Base-by-base conservation (phyloP, 345 rosid species). In the Heritiera fomes region DNA sequence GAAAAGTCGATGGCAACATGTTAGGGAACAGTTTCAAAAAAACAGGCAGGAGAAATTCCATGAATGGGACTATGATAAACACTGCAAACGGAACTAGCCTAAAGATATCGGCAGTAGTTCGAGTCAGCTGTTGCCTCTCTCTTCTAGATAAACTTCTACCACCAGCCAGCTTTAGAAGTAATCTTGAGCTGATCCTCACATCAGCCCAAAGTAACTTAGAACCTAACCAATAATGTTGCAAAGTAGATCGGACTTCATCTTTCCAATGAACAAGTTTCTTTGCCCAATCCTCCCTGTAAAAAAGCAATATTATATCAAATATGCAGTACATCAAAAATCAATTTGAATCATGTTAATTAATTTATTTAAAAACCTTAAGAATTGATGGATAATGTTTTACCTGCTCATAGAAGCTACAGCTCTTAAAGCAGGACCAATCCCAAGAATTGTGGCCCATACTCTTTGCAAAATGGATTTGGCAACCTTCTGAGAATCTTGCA, bases 1-100 rank as follows among this genome's bases (percentile, higher is more conserved):
- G 98, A 85, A 95, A 95, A 56, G 98, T 95, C 53, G 98, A 95
- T 18, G 98, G 98, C 82, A 95, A 85, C 98, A 95, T 92, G 87
- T 92, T 95, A 71, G 98, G 98, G 75, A 95, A 95, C 56, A 93
- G 47, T 85, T 92, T 92, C 50, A 95, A 83, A 82, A 91, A 91
- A 61, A 95, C 95, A 2, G 98, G 98, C 49, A 95, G 91, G 86
- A 95, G 88, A 80, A 95, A 95, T 87, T 95, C 98, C 98, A 93
- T 95, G 86, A 95, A 93, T 20, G 98, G 98, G 73, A 95, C 98
- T 67, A 95, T 87, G 71, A 95, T 88, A 70, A 95, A 95, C 74
- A 95, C 93, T 14, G 94, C 93, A 76, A 92, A 75, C 1, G 93
- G 97, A 53, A 92, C 97, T 75, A 92, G 89, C 86, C 97, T 88